A percentile compares a stretch with the other conserved stretches of the same genome.
phyloP scores from a whole-genome alignment of 805 yeast genomes.

The Wickerhamiella domercqiae region DNA sequence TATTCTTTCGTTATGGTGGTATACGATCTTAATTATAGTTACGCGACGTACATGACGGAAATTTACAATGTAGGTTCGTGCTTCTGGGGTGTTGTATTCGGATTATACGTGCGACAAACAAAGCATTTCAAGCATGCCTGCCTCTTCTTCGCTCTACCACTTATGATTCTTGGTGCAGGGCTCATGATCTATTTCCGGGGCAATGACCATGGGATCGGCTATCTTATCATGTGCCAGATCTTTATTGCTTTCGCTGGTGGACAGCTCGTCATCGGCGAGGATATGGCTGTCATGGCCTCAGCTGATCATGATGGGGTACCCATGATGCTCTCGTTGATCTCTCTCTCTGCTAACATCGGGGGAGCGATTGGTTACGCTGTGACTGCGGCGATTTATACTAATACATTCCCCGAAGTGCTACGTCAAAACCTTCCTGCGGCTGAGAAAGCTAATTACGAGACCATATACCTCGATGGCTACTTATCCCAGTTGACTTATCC shows the following conservation, averaged over 20 bases:
- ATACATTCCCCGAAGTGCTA: too few relatives aligned
- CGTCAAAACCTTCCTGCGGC: too few relatives aligned
- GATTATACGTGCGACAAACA: too few relatives aligned
- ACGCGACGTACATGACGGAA: constrained; percentile 31
- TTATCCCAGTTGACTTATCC: too few relatives aligned
- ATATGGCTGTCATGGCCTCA: constrained; percentile 38
- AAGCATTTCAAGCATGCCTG: constrained; percentile 15
- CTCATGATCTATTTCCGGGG: constrained; percentile 36
- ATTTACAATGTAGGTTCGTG: too few relatives aligned
- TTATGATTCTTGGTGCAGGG: constrained; percentile 44
- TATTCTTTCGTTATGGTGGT: not conserved
- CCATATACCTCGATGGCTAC: too few relatives aligned
- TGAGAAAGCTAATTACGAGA: too few relatives aligned
- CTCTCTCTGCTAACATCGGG: constrained; percentile 39
- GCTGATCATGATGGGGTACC: constrained; percentile 45
- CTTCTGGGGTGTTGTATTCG: too few relatives aligned
- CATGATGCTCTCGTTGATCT: constrained; percentile 33
- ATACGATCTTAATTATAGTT: not conserved
- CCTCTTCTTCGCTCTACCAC: constrained; percentile 36
- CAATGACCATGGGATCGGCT: constrained; percentile 32
- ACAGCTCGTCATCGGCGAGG: constrained; percentile 40
- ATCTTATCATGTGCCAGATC: constrained; percentile 45
- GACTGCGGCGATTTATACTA: too few relatives aligned
- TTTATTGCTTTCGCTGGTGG: constrained; percentile 52
- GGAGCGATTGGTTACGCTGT: constrained; percentile 42